Evolutionary conservation across 139 green algal genomes (phyloP), one percentile per base, ranked within the genome.

Genomic region (Yamagishiella unicocca): DNA sequence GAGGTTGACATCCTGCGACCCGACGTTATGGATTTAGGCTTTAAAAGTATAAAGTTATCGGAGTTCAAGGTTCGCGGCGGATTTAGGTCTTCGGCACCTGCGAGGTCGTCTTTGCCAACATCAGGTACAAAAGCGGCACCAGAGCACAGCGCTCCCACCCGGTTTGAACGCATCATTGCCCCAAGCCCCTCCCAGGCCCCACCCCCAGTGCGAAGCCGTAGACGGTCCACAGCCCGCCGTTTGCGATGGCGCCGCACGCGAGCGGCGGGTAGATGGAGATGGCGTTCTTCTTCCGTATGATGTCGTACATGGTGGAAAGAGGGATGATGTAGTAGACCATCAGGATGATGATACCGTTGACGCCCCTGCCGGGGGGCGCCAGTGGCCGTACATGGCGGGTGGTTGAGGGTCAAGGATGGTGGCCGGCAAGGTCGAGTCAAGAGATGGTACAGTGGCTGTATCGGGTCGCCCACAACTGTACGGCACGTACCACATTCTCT

Each of bases 241-340:
- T 89, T 1, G 61, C 58, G 31, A 84, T 79, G 62, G 84, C 58
- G 12, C 21, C 61, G 1, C 33, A 19, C 9, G 84, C 84, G 7
- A 89, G 73, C 33, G 84, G 84, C n/a, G 58, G 62, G 45, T 89
- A 89, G 33, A 89, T 73, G 31, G 74, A 84, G 12, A 64, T 64
- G 37, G 84, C 84, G 45, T 84, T 83, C 6, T 62, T 61, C 3
- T 35, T 66, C 0, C 46, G 53, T 4, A 89, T 61, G 6, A 89
- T 79, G 27, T 90, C 31, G 8, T 55, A 38, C 80, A 90, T 82
- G 8, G 55, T 88, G 25, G 54, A 77, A 19, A 91, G 66, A 1
- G 88, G 88, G 9, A 89, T 83, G 29, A 74, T 33, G 66, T 91
- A 91, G 74, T 91, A 91, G 1, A 87, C 27, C 66, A 86, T 76